Percentiles rank a stretch among this genome's conserved stretches.
phyloP scores from a whole-genome alignment of 768 basidiomycete genomes.

The Candolleomyces aberdarensis region DNA sequence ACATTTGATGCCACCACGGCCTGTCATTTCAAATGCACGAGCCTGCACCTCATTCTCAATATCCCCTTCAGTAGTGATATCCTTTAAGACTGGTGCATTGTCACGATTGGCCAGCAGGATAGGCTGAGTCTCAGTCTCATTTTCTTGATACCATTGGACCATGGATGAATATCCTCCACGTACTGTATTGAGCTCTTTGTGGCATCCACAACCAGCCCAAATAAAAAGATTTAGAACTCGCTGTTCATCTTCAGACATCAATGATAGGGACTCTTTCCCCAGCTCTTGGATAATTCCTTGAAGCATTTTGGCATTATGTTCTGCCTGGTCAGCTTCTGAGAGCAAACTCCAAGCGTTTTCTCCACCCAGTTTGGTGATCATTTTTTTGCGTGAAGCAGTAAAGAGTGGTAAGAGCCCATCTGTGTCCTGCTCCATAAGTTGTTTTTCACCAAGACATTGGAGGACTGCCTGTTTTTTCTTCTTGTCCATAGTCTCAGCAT shows the following conservation, averaged over 20 bases:
- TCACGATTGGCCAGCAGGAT: neutral
- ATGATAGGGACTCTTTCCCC: neutral
- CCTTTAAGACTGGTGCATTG: neutral
- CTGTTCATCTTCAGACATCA: constrained; percentile 15
- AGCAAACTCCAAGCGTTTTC: neutral
- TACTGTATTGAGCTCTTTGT: constrained; percentile 31
- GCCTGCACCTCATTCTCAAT: neutral
- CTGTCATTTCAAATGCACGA: neutral
- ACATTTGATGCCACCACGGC: constrained; percentile 11
- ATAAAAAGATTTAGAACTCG: constrained; percentile 21
- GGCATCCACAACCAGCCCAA: constrained; percentile 29
- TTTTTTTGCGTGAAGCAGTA: neutral
- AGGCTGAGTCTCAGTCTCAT: constrained; percentile 6
- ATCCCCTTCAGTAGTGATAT: neutral
- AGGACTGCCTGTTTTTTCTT: constrained; percentile 13
- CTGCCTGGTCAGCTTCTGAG: neutral
- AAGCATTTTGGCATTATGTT: neutral
- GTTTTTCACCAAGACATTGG: neutral
- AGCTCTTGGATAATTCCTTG: neutral
- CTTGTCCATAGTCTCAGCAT: constrained; percentile 19
- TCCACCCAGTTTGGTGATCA: neutral
- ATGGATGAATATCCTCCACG: constrained; percentile 21
- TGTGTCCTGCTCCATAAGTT: neutral
- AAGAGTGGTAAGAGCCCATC: neutral
- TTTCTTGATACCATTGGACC: constrained; percentile 14